phyloP scores from a whole-genome alignment of 108 stramenopile genomes.

The Fragilariopsis cylindrus region DNA sequence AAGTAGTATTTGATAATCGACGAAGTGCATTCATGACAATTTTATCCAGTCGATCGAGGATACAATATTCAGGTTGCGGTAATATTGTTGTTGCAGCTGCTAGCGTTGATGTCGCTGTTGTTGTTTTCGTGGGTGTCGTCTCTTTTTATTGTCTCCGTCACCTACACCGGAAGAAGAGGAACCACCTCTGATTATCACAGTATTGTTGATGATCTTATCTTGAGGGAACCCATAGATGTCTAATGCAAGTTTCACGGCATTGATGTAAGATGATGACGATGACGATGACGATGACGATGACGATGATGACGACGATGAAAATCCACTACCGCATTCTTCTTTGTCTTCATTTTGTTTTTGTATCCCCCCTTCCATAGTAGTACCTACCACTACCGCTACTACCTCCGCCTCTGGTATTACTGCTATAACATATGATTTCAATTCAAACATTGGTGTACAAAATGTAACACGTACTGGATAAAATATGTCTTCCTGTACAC shows the following conservation, averaged over 20 bases:
- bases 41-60: constrained; percentile 5
- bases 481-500: neutral
- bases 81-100: too few species aligned
- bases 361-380: neutral
- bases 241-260: neutral
- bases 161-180: neutral
- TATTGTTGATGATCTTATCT: neutral
- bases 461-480: constrained; percentile 21
- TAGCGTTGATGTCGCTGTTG: too few species aligned
- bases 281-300: neutral
- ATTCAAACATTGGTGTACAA: constrained; percentile 21
- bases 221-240: neutral
- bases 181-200: neutral
- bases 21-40: neutral
- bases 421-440: constrained; percentile 10
- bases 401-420: neutral
- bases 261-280: neutral
- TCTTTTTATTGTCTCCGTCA: too few species aligned
- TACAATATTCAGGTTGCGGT: neutral
- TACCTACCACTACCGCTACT: too few species aligned
- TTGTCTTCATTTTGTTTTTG: neutral
- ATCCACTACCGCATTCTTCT: neutral
- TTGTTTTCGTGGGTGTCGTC: too few species aligned
- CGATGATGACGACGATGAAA: too few species aligned
- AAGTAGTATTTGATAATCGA: too few species aligned